Percentiles rank a stretch among this genome's conserved stretches.
phyloP scores from a whole-genome alignment of 164 flowering plant species.

The Malania oleifera region DNA sequence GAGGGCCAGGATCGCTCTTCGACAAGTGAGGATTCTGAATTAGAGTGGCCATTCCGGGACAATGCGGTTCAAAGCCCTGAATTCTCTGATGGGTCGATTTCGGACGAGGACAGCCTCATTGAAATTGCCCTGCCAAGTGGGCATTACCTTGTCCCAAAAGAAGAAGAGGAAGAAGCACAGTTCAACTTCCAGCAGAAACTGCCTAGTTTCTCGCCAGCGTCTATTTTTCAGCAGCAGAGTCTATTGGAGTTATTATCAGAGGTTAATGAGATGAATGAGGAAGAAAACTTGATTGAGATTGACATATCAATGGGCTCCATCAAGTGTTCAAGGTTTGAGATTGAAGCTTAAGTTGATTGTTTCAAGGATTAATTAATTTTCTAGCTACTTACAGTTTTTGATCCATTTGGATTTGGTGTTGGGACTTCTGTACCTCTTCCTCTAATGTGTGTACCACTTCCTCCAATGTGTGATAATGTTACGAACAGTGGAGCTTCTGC shows the following conservation, averaged over 20 bases:
- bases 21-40: conserved; percentile 46
- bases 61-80: conserved; percentile 23
- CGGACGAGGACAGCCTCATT: conserved; percentile 83
- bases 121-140: conserved; percentile 82
- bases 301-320: conserved; percentile 61
- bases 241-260: conserved; percentile 58
- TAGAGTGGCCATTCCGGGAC: conserved; percentile 33
- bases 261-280: conserved; percentile 54
- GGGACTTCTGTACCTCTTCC: background rate
- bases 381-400: conserved; percentile 9
- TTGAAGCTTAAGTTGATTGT: conserved; percentile 34
- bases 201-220: conserved; percentile 24
- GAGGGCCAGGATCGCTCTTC: conserved; percentile 38
- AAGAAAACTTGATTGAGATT: conserved; percentile 63
- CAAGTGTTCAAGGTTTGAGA: conserved; percentile 55
- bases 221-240: conserved; percentile 30
- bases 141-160: conserved; percentile 30
- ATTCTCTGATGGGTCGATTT: conserved; percentile 59
- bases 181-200: conserved; percentile 15
- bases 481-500: background rate
- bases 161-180: conserved; percentile 22
- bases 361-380: background rate
- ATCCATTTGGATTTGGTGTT: conserved; percentile 14
- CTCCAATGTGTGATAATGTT: background rate
- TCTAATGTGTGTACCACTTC: background rate